Evolutionary conservation across 2,329 filamentous ascomycete species (phyloP).

Genomic region (Orbilia ellipsospora): DNA sequence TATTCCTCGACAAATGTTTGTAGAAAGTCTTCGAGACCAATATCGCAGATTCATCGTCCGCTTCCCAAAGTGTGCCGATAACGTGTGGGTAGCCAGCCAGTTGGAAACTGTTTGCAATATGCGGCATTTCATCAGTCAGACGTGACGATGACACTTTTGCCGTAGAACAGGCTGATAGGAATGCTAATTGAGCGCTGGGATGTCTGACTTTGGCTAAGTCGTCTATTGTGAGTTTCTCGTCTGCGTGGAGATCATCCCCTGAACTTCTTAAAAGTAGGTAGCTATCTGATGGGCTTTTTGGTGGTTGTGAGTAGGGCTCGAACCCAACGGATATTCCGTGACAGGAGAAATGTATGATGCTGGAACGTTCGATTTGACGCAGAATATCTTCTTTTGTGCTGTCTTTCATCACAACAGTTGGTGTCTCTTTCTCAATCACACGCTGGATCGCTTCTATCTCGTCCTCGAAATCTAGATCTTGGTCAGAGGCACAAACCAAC

Average conservation of each 20-base stretch:
- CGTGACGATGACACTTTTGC: conserved; percentile 58
- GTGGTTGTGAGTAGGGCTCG: conserved; percentile 4
- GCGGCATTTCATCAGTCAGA: conserved; percentile 61
- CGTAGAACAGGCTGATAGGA: conserved; percentile 63
- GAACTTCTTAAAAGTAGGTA: conserved; percentile 9
- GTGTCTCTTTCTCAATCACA: not conserved
- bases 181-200: conserved; percentile 59
- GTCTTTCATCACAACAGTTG: not conserved
- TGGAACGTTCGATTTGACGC: conserved; percentile 1
- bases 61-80: conserved; percentile 61
- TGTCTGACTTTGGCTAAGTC: conserved; percentile 2
- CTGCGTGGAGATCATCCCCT: not conserved
- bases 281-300: conserved; percentile 22
- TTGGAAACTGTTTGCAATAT: conserved; percentile 62
- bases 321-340: conserved; percentile 15
- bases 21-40: conserved; percentile 59
- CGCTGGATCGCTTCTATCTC: conserved; percentile 5
- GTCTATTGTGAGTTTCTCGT: not conserved
- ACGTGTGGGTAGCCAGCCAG: conserved; percentile 62
- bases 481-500: not conserved
- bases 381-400: not conserved
- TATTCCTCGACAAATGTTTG: conserved; percentile 48
- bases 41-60: conserved; percentile 58
- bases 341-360: conserved; percentile 11
- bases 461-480: conserved; percentile 4